These are phyloP conservation scores for Baeospora myosura DNA, from an alignment of 1,284 basidiomycete genomes.

Conservation along the genomic window DNA sequence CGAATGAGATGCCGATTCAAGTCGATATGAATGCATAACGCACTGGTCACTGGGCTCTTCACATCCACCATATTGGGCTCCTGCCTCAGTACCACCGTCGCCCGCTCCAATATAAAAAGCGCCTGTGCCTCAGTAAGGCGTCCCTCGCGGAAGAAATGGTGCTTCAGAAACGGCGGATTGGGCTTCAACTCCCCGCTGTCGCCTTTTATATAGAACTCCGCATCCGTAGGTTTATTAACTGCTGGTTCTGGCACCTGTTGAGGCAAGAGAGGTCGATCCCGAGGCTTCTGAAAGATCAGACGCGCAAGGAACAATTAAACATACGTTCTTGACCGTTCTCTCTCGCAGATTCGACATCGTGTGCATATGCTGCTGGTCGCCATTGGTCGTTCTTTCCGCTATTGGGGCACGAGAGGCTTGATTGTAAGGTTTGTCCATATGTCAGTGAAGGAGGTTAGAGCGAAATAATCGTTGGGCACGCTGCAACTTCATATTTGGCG, in stretches of 20 bases:
- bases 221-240: constrained; percentile 63
- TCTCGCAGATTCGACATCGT: too few species aligned
- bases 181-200: constrained; percentile 39
- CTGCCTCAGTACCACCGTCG: constrained; percentile 66
- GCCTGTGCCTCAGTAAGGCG: constrained; percentile 84
- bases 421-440: too few species aligned
- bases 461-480: too few species aligned
- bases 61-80: constrained; percentile 89
- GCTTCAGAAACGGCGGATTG: constrained; percentile 82
- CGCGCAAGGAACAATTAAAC: too few species aligned
- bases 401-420: neutral
- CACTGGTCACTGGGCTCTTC: constrained; percentile 90
- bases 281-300: too few species aligned
- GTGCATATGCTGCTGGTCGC: neutral
- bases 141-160: constrained; percentile 92
- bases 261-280: neutral
- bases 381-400: neutral
- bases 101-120: constrained; percentile 74
- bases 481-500: too few species aligned
- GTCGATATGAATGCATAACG: constrained; percentile 24
- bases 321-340: too few species aligned
- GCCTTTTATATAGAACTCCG: constrained; percentile 55
- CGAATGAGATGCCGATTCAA: constrained; percentile 9
- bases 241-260: constrained; percentile 65
- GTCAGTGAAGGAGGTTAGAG: too few species aligned